Percentiles rank a stretch among this genome's conserved stretches.
Conservation (phyloP, 225 moss, liverwort and hornwort genomes). For the Bryum argenteum region DNA sequence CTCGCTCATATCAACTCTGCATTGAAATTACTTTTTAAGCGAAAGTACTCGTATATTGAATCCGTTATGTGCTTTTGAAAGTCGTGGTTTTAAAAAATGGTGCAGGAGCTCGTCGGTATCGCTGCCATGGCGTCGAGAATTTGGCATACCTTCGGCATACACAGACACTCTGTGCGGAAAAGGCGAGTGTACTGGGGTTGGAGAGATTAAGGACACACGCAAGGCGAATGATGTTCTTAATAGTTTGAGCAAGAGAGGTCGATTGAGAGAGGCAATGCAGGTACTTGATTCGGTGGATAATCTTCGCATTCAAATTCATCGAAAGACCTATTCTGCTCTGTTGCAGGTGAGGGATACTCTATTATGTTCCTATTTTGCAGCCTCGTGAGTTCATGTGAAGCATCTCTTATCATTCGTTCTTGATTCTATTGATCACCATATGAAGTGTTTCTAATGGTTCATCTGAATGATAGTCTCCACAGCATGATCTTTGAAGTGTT, state of each 20-base stretch:
- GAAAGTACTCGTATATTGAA: background rate
- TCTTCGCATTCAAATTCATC: slow-evolving; percentile 34
- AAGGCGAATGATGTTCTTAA: slow-evolving; percentile 40
- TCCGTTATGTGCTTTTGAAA: background rate
- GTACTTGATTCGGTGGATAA: slow-evolving; percentile 35
- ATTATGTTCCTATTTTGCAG: background rate
- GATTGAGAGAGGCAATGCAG: slow-evolving; percentile 54
- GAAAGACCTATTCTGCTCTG: slow-evolving; percentile 49
- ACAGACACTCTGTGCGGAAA: slow-evolving; percentile 11
- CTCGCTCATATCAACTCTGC: background rate
- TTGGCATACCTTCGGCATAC: slow-evolving; percentile 21
- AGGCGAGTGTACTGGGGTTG: slow-evolving; percentile 18
- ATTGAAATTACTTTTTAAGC: background rate
- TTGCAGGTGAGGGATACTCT: slow-evolving; percentile 42
- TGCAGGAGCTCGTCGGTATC: slow-evolving; percentile 28
- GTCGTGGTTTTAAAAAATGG: slow-evolving; percentile 3
- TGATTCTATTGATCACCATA: background rate
- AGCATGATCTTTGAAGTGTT: background rate
- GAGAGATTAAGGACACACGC: slow-evolving; percentile 37
- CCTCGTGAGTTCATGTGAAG: background rate
- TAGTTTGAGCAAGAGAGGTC: slow-evolving; percentile 39
- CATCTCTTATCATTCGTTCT: background rate
- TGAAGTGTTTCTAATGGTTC: background rate
- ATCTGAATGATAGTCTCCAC: background rate
- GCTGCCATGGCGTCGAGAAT: slow-evolving; percentile 23